Evolutionary conservation across 495 filamentous ascomycete genomes (phyloP), one percentile per base, ranked within the genome.

Genomic region (Lasiosphaeria hispida): DNA sequence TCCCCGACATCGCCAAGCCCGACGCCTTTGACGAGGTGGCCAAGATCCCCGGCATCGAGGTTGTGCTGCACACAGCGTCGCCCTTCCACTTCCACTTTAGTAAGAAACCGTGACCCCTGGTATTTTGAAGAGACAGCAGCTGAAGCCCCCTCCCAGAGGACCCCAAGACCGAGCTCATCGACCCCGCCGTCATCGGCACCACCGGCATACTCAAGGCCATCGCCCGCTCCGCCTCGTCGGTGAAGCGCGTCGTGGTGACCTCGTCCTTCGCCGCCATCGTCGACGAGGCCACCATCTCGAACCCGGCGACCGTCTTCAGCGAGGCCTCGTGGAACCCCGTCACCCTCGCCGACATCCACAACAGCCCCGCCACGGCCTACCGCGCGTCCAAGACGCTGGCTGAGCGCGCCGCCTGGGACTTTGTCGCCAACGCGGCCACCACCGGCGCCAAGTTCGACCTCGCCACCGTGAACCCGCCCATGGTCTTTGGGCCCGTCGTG

Each of bases 311-410:
- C 61, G 77, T 76, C 13, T 95, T 91, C 68, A 78, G 76, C 53
- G 91, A 95, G 66, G 73, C 75, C 15, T 84, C 86, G 45, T 97
- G 92, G 92, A 94, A 94, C 72, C 90, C 91, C 0, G 80, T 90
- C 4, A 93, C 90, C 5, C 73, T 79, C 61, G 85, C 88, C 61
- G 80, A 91, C 59, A 83, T 87, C 2, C 61, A 79, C 51, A 61
- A 75, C 13, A 79, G 84, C 42, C 69, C 75, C 0, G 58, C 81
- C 5, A 81, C 78, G 2, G 85, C 85, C 15, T 96, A 95, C 72
- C 77, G 86, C 30, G 87, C 78, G 15, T 85, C 82, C 59, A 90
- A 90, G 77, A 82, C 74, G 47, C 74, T 80, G 5, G 83, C 83
- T 33, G 83, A 86, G 68, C 75, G 72, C 57, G 68, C 75, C 1